Percentiles rank a stretch among this genome's conserved stretches.
Conservation (phyloP, 2,329 filamentous ascomycete genomes). For the Trichoderma sp. region DNA sequence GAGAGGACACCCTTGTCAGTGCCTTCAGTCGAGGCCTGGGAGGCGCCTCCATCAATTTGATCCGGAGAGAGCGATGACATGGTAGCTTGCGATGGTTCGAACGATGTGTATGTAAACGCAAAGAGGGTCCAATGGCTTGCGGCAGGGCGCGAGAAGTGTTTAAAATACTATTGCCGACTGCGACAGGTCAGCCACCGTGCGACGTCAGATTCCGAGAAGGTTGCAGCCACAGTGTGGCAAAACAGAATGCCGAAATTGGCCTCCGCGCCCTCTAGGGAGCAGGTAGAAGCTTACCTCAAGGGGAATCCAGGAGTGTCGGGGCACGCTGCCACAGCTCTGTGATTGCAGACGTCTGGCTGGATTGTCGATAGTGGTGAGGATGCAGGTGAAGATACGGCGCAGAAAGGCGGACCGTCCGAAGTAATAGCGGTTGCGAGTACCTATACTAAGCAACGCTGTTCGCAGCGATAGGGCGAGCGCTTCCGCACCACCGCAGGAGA, state of each 20-base stretch:
- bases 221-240: conserved; percentile 26
- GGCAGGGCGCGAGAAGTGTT: conserved; percentile 13
- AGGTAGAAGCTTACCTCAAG: conserved; percentile 1
- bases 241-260: conserved; percentile 8
- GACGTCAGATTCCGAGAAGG: conserved; percentile 22
- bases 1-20: conserved; percentile 48
- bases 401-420: not conserved
- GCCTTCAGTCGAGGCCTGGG: conserved; percentile 35
- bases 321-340: not conserved
- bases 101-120: not conserved
- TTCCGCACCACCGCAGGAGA: not conserved
- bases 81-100: conserved; percentile 1
- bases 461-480: conserved; percentile 6
- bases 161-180: conserved; percentile 19
- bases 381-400: not conserved
- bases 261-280: not conserved
- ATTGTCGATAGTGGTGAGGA: not conserved
- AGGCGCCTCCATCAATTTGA: conserved; percentile 38
- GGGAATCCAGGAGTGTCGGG: not conserved
- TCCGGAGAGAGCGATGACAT: conserved; percentile 54
- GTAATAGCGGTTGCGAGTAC: not conserved
- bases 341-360: not conserved
- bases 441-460: not conserved
- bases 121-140: not conserved
- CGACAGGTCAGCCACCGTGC: conserved; percentile 22